A percentile compares a stretch with the other conserved stretches of the same genome.
phyloP scores from a whole-genome alignment of 2,329 filamentous ascomycete species.

The Ascochyta fabae region DNA sequence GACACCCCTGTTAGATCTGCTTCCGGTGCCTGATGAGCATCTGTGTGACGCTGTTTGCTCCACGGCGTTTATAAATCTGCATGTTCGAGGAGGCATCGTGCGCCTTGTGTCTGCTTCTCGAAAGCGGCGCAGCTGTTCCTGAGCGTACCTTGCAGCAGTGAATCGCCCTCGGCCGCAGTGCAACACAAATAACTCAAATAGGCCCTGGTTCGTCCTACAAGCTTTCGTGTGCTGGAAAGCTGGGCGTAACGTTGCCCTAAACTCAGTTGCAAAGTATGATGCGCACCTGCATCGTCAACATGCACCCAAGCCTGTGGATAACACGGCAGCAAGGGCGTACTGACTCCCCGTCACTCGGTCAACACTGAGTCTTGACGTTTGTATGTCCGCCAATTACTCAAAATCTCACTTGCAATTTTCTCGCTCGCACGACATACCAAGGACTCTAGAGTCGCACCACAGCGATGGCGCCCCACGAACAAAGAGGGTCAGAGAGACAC shows the following conservation, averaged over 20 bases:
- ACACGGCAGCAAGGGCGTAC: background rate
- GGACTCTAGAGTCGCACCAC: constrained; percentile 32
- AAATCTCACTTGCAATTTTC: constrained; percentile 12
- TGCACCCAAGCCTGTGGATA: background rate
- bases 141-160: constrained; percentile 47
- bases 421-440: constrained; percentile 13
- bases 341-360: background rate
- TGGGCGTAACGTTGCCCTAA: constrained; percentile 30
- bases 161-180: constrained; percentile 33
- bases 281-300: constrained; percentile 3
- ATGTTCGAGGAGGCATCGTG: constrained; percentile 40
- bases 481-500: constrained; percentile 14
- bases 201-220: constrained; percentile 32
- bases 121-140: constrained; percentile 32
- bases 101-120: constrained; percentile 39
- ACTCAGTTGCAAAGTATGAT: constrained; percentile 11
- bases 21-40: constrained; percentile 28
- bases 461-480: constrained; percentile 22
- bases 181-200: constrained; percentile 38
- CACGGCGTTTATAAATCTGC: constrained; percentile 37
- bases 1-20: constrained; percentile 25
- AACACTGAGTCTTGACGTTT: background rate
- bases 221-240: constrained; percentile 27
- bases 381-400: background rate
- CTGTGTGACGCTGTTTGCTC: constrained; percentile 33